Percentiles rank a stretch among this genome's conserved stretches.
Evolutionary conservation across 2,329 filamentous ascomycete species (phyloP).

Genomic region (Pyrenochaeta sp.): DNA sequence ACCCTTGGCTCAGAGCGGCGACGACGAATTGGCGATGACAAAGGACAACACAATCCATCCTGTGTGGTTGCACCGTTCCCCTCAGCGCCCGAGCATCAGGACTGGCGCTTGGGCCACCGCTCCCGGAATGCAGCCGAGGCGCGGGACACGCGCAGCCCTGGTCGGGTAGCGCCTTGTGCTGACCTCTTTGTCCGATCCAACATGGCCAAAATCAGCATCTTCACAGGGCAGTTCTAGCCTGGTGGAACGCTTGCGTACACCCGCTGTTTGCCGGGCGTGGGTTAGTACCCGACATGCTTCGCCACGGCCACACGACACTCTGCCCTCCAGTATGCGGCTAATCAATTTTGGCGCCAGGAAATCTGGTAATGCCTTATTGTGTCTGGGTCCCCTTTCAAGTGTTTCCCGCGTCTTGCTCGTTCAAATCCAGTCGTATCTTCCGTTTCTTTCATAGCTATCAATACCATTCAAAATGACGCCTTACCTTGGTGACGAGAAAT

Average conservation of each 20-base stretch:
- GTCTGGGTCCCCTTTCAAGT: conserved; percentile 8
- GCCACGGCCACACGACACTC: conserved; percentile 17
- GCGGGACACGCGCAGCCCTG: conserved; percentile 1
- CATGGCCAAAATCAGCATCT: conserved; percentile 5
- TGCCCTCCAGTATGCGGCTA: conserved; percentile 28
- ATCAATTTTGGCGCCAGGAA: conserved; percentile 13
- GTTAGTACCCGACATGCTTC: conserved; percentile 18
- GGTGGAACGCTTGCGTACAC: conserved; percentile 4
- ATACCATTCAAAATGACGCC: conserved; percentile 32
- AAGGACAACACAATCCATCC: conserved; percentile 2
- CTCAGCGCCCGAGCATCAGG: conserved; percentile 2
- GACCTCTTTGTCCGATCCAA: conserved; percentile 13
- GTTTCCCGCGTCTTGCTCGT: conserved; percentile 1
- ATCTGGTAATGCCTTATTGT: conserved; percentile 21
- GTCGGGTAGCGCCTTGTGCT: conserved; percentile 2
- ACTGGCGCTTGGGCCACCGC: not conserved
- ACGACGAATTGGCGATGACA: conserved; percentile 14
- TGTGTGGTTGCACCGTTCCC: conserved; percentile 2
- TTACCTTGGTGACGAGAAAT: conserved; percentile 31
- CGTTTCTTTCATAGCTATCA: not conserved
- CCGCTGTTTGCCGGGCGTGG: conserved; percentile 18
- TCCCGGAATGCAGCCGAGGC: conserved; percentile 2
- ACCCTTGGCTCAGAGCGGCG: conserved; percentile 5
- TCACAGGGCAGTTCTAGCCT: conserved; percentile 2
- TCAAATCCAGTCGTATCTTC: conserved; percentile 5